A percentile compares a stretch with the other conserved stretches of the same genome.
These are phyloP conservation scores for Medicago lupulina DNA, from an alignment of 306 rosid species.

Conservation along the genomic window DNA sequence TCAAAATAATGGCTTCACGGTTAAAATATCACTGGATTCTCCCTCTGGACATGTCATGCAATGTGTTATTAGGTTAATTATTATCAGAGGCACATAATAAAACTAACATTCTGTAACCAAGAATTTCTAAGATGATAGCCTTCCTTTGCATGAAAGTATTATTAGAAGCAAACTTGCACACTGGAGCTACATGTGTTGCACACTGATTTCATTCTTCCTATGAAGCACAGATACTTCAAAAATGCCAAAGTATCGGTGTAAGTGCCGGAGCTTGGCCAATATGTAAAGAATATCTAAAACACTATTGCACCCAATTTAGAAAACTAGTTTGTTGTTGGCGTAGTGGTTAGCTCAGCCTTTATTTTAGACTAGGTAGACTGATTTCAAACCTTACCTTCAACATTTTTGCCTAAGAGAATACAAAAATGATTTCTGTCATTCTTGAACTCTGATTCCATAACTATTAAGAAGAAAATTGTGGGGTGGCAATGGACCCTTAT, in stretches of 20 bases:
- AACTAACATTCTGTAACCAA: constrained; percentile 10
- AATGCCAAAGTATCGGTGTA: no score
- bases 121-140: constrained; percentile 11
- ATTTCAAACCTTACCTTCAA: no score
- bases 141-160: constrained; percentile 10
- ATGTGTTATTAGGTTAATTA: constrained; percentile 4
- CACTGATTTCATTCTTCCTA: not conserved
- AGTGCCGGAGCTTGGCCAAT: no score
- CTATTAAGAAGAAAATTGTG: not conserved
- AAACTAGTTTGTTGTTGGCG: no score
- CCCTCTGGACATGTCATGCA: not conserved
- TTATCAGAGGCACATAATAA: not conserved
- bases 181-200: not conserved
- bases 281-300: no score
- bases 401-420: no score
- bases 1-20: not conserved
- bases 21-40: not conserved
- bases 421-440: no score
- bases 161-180: constrained; percentile 7
- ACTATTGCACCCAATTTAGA: no score
- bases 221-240: no score
- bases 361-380: no score
- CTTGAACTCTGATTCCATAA: no score
- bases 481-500: not conserved
- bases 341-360: no score